These are phyloP conservation scores for Adansonia digitata DNA, from an alignment of 345 rosid species.

Conservation along the genomic window DNA sequence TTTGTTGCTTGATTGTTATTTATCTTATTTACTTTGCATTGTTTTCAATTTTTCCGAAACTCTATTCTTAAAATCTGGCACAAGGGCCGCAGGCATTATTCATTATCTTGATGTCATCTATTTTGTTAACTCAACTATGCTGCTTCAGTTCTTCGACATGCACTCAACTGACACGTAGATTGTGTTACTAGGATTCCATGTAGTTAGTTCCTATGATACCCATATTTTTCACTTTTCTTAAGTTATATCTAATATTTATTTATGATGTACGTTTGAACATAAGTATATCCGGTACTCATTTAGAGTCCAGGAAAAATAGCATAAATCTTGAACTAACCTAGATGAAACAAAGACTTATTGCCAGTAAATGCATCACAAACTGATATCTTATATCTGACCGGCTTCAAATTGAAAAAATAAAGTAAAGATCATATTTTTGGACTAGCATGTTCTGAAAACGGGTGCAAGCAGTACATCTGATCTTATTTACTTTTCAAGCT, in stretches of 20 bases:
- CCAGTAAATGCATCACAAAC: background rate
- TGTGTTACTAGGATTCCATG: too few relatives aligned
- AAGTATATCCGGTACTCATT: too few relatives aligned
- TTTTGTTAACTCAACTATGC: too few relatives aligned
- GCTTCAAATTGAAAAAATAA: background rate
- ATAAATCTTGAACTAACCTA: background rate
- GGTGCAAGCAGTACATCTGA: background rate
- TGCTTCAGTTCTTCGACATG: too few relatives aligned
- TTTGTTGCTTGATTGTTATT: background rate
- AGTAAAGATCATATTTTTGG: background rate
- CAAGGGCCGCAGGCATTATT: too few relatives aligned
- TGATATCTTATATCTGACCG: background rate
- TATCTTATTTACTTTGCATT: background rate
- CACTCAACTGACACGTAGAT: too few relatives aligned
- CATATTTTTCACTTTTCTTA: too few relatives aligned
- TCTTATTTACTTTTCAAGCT: background rate
- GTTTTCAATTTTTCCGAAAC: background rate
- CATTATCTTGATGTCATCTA: slow-evolving; percentile 51
- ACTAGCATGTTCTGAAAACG: background rate
- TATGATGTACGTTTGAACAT: slow-evolving; percentile 25
- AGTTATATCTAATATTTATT: too few relatives aligned
- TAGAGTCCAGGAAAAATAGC: too few relatives aligned
- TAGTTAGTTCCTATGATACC: too few relatives aligned
- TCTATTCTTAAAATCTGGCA: background rate
- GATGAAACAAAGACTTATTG: background rate